Base-by-base conservation (phyloP, 2,329 filamentous ascomycete genomes). In the Fusarium tupiense region DNA sequence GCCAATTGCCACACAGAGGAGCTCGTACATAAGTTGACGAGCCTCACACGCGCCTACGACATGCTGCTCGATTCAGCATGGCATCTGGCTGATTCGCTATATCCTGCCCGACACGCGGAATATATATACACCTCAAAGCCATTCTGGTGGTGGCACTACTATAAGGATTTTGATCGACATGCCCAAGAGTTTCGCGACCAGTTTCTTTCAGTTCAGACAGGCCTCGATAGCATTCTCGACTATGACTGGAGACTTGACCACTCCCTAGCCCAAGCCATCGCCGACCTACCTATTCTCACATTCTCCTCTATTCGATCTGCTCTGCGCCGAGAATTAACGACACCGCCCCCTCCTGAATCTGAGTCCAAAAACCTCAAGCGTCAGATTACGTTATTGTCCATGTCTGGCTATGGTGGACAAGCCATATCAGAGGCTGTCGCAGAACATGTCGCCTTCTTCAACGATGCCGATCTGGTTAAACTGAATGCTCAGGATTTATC, bases 401-500 rank as follows among this genome's bases (percentile, higher is more conserved):
- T 82, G 59, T 82, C 82, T 22, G 83, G 84, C 1, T 84, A 84
- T 53, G 78, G 81, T 17, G 84, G 84, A 3, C 82, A 80, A 46
- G 79, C 81, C 3, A 81, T 85, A 64, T 77, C 82, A n/a, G 76
- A 82, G 60, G 79, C 82, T 22, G 84, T 93, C n/a, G 88, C 95
- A 5, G 86, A 89, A 67, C 87, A 89, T 58, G 84, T 92, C 49
- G 92, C 93, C 2, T 83, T 84, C 19, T 86, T 90, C 40, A 83
- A 93, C 11, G 84, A 84, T 12, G 91, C 93, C 7, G 91, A 96
- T 73, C 78, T 96, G 7, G 83, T 96, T 38, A 87, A 89, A 26
- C 80, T 97, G 17, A 89, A 91, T 77, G 90, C 93, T 3, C 88
- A 91, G 71, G 91, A 93, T 77, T 83, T 97, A 61, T 92, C 92